Conservation (phyloP, 345 rosid genomes). For the Euphorbia tirucalli region DNA sequence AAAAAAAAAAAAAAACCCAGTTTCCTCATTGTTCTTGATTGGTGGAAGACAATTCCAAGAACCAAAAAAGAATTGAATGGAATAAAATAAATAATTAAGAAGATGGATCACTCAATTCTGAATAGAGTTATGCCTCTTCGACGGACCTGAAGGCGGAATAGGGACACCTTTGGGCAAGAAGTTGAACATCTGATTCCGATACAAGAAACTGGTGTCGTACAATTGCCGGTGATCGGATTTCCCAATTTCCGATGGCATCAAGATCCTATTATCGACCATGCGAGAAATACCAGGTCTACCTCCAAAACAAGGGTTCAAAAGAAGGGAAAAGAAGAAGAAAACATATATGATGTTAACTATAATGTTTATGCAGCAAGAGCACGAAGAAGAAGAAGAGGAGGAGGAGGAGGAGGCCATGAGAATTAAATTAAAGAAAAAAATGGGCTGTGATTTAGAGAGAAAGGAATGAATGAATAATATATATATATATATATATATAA, state of each 20-base stretch:
- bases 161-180: slow-evolving; percentile 72
- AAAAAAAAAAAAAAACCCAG: background rate
- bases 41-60: slow-evolving; percentile 3
- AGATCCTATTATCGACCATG: slow-evolving; percentile 4
- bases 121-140: slow-evolving; percentile 66
- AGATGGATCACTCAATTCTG: slow-evolving; percentile 15
- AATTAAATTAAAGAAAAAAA: background rate
- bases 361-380: slow-evolving; percentile 13
- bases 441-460: background rate
- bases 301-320: slow-evolving; percentile 31
- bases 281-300: slow-evolving; percentile 34
- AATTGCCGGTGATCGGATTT: slow-evolving; percentile 19
- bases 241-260: slow-evolving; percentile 9
- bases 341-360: slow-evolving; percentile 21
- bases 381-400: no score
- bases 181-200: slow-evolving; percentile 47
- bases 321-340: slow-evolving; percentile 31
- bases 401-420: slow-evolving; percentile 28
- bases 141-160: slow-evolving; percentile 84
- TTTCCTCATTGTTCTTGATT: background rate
- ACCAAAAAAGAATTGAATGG: background rate
- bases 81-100: background rate
- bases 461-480: no score
- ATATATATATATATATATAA: background rate
- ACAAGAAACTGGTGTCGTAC: slow-evolving; percentile 39